A percentile compares a stretch with the other conserved stretches of the same genome.
Evolutionary conservation across 495 filamentous ascomycete species (phyloP).

Genomic region (Podospora fimiseda): DNA sequence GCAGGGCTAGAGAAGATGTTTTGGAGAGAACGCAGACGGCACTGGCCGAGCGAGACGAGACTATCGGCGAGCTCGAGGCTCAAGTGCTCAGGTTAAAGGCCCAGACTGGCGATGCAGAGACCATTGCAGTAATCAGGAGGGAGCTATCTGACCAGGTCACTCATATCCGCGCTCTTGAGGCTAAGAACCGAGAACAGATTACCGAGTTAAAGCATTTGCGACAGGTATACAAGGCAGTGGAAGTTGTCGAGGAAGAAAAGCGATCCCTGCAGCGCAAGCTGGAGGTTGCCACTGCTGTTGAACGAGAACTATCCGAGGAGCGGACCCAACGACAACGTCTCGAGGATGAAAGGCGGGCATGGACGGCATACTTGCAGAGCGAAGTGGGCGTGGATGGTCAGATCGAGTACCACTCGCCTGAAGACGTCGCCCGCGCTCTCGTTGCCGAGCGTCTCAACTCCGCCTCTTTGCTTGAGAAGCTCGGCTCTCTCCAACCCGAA

Average conservation of each 20-base stretch:
- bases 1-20: slow-evolving; percentile 53
- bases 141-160: slow-evolving; percentile 81
- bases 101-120: slow-evolving; percentile 78
- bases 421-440: slow-evolving; percentile 77
- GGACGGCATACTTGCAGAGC: slow-evolving; percentile 78
- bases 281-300: slow-evolving; percentile 64
- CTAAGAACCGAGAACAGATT: slow-evolving; percentile 70
- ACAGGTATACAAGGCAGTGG: slow-evolving; percentile 72
- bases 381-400: slow-evolving; percentile 48
- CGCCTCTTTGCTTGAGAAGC: slow-evolving; percentile 64
- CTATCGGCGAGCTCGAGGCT: slow-evolving; percentile 67
- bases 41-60: slow-evolving; percentile 59
- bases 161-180: slow-evolving; percentile 80
- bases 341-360: slow-evolving; percentile 80
- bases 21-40: slow-evolving; percentile 61
- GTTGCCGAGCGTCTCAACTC: slow-evolving; percentile 76
- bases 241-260: slow-evolving; percentile 96
- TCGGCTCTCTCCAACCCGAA: slow-evolving; percentile 75
- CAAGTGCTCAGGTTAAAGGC: slow-evolving; percentile 77
- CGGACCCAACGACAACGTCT: slow-evolving; percentile 76
- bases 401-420: slow-evolving; percentile 77
- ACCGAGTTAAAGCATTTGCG: slow-evolving; percentile 73
- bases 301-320: slow-evolving; percentile 68
- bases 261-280: slow-evolving; percentile 70
- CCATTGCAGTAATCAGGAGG: slow-evolving; percentile 70